Percentiles rank a stretch among this genome's conserved stretches.
phyloP scores from a whole-genome alignment of 2,329 filamentous ascomycete species.

The Paecilomyces formosus region DNA sequence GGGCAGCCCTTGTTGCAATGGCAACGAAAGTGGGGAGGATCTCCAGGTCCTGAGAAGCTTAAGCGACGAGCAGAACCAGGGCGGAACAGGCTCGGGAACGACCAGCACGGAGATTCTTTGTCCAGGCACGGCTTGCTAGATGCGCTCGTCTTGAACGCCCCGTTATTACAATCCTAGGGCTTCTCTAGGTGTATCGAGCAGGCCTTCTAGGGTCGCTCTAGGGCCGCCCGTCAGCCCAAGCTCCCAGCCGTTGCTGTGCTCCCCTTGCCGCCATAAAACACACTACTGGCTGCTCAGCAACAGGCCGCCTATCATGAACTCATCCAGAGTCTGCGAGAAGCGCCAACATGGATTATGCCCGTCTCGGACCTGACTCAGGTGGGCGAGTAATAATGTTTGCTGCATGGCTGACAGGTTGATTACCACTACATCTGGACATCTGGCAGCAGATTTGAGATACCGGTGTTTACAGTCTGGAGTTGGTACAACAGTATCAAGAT shows the following conservation, averaged over 20 bases:
- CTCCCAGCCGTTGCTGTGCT: slow-evolving; percentile 24
- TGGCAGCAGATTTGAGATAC: not conserved
- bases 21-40: slow-evolving; percentile 36
- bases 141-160: not conserved
- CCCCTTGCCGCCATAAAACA: slow-evolving; percentile 28
- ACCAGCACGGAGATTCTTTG: not conserved
- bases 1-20: slow-evolving; percentile 35
- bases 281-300: slow-evolving; percentile 25
- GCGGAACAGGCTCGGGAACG: slow-evolving; percentile 1
- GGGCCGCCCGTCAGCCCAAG: not conserved
- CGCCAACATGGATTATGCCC: slow-evolving; percentile 14
- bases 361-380: slow-evolving; percentile 6
- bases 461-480: not conserved
- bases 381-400: not conserved
- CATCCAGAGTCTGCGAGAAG: slow-evolving; percentile 10
- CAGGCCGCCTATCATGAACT: slow-evolving; percentile 23
- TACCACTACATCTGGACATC: not conserved
- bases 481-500: not conserved
- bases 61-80: slow-evolving; percentile 10
- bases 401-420: not conserved
- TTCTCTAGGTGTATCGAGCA: not conserved
- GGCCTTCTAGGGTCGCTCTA: not conserved
- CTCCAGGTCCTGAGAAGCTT: slow-evolving; percentile 24
- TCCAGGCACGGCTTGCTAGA: not conserved
- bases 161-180: not conserved